A percentile compares a stretch with the other conserved stretches of the same genome.
These are phyloP conservation scores for Dactylellina parvicollis DNA, from an alignment of 2,329 filamentous ascomycete species.

Conservation along the genomic window DNA sequence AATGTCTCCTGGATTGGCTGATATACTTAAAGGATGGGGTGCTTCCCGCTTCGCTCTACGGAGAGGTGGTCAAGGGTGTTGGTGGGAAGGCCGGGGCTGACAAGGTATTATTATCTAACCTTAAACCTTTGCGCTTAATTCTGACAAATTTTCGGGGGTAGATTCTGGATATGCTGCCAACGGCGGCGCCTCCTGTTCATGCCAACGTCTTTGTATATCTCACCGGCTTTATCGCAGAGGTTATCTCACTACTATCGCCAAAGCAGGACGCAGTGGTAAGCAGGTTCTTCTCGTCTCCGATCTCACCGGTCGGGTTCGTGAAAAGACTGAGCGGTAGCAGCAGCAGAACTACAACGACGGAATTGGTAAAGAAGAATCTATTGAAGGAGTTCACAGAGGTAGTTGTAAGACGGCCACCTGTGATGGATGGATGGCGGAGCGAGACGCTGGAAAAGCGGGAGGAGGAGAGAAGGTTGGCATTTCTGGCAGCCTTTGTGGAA, in stretches of 20 bases:
- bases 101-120: conserved; percentile 59
- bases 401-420: conserved; percentile 33
- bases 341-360: conserved; percentile 44
- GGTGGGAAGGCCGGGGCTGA: conserved; percentile 70
- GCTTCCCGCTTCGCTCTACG: conserved; percentile 74
- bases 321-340: conserved; percentile 44
- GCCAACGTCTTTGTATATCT: conserved; percentile 58
- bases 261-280: conserved; percentile 33
- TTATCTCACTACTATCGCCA: conserved; percentile 55
- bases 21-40: conserved; percentile 80
- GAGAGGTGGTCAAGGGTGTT: conserved; percentile 62
- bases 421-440: conserved; percentile 45
- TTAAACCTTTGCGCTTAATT: neutral
- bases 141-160: conserved; percentile 4
- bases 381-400: conserved; percentile 43
- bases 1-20: conserved; percentile 79
- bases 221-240: conserved; percentile 57
- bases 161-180: conserved; percentile 56
- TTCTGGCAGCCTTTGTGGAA: conserved; percentile 29
- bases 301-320: conserved; percentile 33
- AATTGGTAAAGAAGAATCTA: conserved; percentile 48
- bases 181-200: conserved; percentile 55
- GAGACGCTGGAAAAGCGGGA: conserved; percentile 43
- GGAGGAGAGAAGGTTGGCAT: conserved; percentile 37
- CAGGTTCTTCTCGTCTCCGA: conserved; percentile 9